Evolutionary conservation across 345 rosid species (phyloP), one percentile per base, ranked within the genome.

Genomic region (Eucalyptus curtisii): DNA sequence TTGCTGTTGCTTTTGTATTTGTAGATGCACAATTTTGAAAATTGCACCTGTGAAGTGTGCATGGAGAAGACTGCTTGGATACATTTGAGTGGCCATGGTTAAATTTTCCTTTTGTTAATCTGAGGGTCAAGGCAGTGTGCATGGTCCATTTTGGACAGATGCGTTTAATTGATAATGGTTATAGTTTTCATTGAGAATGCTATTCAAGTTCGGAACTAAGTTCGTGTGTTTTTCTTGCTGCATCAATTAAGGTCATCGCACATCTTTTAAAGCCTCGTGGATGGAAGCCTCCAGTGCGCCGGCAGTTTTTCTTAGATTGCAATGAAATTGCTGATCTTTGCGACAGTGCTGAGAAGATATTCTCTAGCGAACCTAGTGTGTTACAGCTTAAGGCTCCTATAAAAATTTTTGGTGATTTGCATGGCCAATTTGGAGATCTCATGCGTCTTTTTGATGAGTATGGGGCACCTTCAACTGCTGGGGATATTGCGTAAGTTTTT

Each of bases 391-490:
- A 86, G 91, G 99, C 99, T 88, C 99, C 99, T 80, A 95, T 96
- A 57, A 97, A 97, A 92, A 97, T 97, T 89, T 97, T 97, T 93
- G 99, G 99, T 92, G 99, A 96, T 95, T 91, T 98, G 90, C 99
- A 98, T 87, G 99, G 99, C 66, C 99, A 98, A 81, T 98, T 98
- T 95, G 99, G 99, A 80, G 99, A 98, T 94, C 98, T 98, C 90
- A 98, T 98, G 99, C 98, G 99, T 88, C 99, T 98, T 89, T 96
- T 98, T 93, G 99, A 98, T 89, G 99, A 98, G 92, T 98, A 97
- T 92, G 99, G 99, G 86, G 91, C 99, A 85, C 99, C 99, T 88
- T 98, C 99, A 86, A 98, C 99, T 22, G 99, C 99, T 88, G 99
- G 99, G 89, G 99, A 98, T 92, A 96, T 98, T 71, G 96, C 99